Conservation (phyloP, 345 rosid genomes). For the Corchorus capsularis region DNA sequence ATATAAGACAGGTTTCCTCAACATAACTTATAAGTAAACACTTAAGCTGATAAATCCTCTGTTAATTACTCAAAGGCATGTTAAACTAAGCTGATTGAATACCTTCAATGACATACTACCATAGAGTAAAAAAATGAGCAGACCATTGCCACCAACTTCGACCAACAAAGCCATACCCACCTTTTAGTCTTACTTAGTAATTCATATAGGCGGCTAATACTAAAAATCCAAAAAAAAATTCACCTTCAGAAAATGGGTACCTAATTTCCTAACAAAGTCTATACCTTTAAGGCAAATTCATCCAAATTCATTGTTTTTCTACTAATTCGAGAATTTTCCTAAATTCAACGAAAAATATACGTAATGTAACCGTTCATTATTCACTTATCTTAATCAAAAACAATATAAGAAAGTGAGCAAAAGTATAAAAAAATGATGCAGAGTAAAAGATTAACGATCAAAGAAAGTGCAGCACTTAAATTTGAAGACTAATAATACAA, state of each 20-base stretch:
- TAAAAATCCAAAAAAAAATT: background rate
- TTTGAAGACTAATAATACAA: background rate
- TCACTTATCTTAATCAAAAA: background rate
- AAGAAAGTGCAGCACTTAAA: background rate
- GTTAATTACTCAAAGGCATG: background rate
- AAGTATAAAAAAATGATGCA: background rate
- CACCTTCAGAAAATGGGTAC: background rate
- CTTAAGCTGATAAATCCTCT: background rate
- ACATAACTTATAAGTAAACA: constrained; percentile 3
- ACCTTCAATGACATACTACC: background rate
- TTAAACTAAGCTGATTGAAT: background rate
- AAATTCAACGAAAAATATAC: background rate
- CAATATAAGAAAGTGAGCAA: background rate
- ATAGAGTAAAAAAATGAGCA: background rate
- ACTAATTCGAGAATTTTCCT: background rate
- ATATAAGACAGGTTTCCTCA: background rate
- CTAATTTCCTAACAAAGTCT: background rate
- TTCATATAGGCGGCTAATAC: background rate
- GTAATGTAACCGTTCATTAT: background rate
- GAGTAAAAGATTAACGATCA: background rate
- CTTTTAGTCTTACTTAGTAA: background rate
- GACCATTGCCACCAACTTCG: background rate
- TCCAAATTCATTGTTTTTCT: background rate
- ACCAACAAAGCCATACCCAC: background rate
- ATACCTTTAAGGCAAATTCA: background rate